Evolutionary conservation across 495 filamentous ascomycete species (phyloP), one percentile per base, ranked within the genome.

Genomic region (Apodospora peruviana): DNA sequence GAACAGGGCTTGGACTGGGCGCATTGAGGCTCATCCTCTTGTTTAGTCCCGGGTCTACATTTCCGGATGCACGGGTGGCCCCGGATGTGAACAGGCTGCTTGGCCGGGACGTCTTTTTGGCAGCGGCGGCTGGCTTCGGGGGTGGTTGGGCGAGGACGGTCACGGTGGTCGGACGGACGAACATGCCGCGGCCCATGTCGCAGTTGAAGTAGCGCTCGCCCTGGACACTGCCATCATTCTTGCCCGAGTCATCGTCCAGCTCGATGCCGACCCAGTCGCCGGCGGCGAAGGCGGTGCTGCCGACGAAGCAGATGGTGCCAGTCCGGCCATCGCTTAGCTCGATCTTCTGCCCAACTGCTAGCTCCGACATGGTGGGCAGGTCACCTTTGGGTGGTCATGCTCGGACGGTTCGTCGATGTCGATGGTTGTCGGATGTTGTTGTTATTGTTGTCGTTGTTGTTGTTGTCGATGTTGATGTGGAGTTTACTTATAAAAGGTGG

Each of bases 181-280:
- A 98, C 86, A 97, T 93, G 57, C 93, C 93, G 69, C 80, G 79
- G 5, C 80, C 79, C 48, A 81, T 81, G 44, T 82, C 67, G 59
- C 91, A 96, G 20, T 90, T 80, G 59, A 97, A 98, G 66, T 98
- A 98, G 34, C 88, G 76, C 53, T 91, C 79, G 36, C 90, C 91
- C 65, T 91, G 80, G 34, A 97, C 87, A 23, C 85, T 81, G 55
- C 93, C 93, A 75, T 98, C 89, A 59, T 98, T 97, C 70, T 98
- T 97, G 10, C 93, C 93, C 10, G 74, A 77, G n/a, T 80, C 71
- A 29, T 86, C 85, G 35, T 87, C 83, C 50, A 98, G 78, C 75
- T 95, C 91, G 39, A 97, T 77, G 43, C 93, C 93, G 43, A 96
- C 72, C 89, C 91, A 98, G 22, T 88, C 84, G 45, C 90, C 94